Base-by-base conservation (phyloP, 768 basidiomycete species). In the Rhizopogon rudus region DNA sequence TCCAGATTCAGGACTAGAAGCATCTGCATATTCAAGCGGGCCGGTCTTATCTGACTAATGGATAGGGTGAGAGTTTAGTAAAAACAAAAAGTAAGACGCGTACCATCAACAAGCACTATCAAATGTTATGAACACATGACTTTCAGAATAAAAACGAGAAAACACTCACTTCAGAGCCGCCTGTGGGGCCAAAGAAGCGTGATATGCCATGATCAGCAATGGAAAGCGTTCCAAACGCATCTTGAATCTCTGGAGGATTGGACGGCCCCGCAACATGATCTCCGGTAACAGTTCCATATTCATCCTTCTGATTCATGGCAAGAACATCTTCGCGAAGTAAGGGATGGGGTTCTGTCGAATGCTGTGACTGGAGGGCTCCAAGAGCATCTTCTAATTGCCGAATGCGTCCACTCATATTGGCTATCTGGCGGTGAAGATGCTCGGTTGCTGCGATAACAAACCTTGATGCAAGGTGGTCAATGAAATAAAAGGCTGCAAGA, bases 401-500 rank as follows among this genome's bases (percentile, higher is more conserved):
- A 45, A 87, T 79, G 33, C 85, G 77, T 7, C 73, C 71, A 57
- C 76, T 72, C 68, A 87, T 78, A 54, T 71, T 71, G 8, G 78
- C 62, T 51, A 85, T 81, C 49, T 77, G 77, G 42, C 75, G 75
- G 66, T 87, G 83, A 16, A 86, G 78, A 49, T 85, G 84, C 62
- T 83, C 84, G 6, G 84, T 86, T 9, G 81, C 83, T 4, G 84
- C 84, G 40, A 86, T 72, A 14, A 86, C 83, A 57, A 83, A 83
- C 1, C 77, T 78, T 35, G 46, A 41, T 40, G 44, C 51, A 51
- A 58, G 25, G 62, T 59, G 57, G 25, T 44, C 33, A 12, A 37
- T n/a, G 40, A 17, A 40, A 31, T 14, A 0, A 57, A 43, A 55
- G 12, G 22, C 29, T 12, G 25, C 22, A 5, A 25, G 42, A 49